Percentiles rank a stretch among this genome's conserved stretches.
Evolutionary conservation across 108 stramenopile species (phyloP).

Genomic region (Pseudonitzschia delicatissima): DNA sequence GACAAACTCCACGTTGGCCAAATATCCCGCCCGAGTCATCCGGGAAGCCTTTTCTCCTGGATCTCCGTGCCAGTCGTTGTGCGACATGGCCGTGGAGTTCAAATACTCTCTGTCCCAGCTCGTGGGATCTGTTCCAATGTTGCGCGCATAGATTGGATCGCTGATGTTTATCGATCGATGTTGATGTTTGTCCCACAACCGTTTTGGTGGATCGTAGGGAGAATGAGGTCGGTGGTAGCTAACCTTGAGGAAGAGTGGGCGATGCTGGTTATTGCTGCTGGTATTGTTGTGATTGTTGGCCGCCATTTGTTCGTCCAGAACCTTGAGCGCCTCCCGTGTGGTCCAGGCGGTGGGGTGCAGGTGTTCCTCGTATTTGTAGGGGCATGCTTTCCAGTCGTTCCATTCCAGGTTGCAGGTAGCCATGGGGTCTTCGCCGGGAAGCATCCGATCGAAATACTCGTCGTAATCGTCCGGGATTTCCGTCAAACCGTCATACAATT

Average conservation of each 20-base stretch:
- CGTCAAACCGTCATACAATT: conserved; percentile 29
- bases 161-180: background rate
- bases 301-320: background rate
- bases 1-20: conserved; percentile 44
- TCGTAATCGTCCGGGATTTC: conserved; percentile 32
- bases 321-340: conserved; percentile 5
- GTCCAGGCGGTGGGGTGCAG: conserved; percentile 46
- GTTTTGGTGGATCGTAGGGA: conserved; percentile 44
- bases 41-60: conserved; percentile 19
- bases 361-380: conserved; percentile 34
- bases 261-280: background rate
- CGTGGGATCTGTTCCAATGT: background rate
- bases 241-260: conserved; percentile 34
- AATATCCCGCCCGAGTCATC: conserved; percentile 33
- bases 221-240: conserved; percentile 45
- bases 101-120: conserved; percentile 31
- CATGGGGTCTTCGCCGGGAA: conserved; percentile 30
- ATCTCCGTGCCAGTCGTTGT: conserved; percentile 35
- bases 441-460: conserved; percentile 11
- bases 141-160: background rate
- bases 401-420: conserved; percentile 27
- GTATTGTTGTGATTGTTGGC: background rate
- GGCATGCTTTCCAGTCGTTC: conserved; percentile 37
- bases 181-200: conserved; percentile 33
- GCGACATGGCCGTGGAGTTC: conserved; percentile 10